These are phyloP conservation scores for Bruguiera gymnorhiza DNA, from an alignment of 345 rosid genomes.

Conservation along the genomic window DNA sequence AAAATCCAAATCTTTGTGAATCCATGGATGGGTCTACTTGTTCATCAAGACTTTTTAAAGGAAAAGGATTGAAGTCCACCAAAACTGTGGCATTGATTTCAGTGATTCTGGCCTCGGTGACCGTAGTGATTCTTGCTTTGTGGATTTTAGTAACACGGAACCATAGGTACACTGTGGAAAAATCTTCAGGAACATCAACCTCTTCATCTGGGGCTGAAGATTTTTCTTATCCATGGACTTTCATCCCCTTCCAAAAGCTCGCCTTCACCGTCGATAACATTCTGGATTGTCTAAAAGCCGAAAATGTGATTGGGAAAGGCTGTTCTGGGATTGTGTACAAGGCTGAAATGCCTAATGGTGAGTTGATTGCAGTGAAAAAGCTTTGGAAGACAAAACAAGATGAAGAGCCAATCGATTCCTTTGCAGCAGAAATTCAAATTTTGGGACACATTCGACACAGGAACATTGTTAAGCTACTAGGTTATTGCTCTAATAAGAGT, in stretches of 20 bases:
- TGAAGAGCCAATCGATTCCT: constrained; percentile 67
- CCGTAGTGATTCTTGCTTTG: constrained; percentile 52
- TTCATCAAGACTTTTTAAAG: constrained; percentile 44
- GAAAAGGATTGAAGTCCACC: constrained; percentile 54
- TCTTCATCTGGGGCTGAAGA: constrained; percentile 58
- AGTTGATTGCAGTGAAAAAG: constrained; percentile 77
- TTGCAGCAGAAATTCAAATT: constrained; percentile 89
- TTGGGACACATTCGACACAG: constrained; percentile 86
- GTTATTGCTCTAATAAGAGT: constrained; percentile 80
- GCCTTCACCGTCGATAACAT: constrained; percentile 69
- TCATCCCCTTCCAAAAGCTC: constrained; percentile 88
- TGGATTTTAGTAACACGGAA: constrained; percentile 65
- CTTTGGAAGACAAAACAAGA: constrained; percentile 71
- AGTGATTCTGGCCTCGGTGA: constrained; percentile 57
- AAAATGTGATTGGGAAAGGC: constrained; percentile 91
- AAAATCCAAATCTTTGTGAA: constrained; percentile 58
- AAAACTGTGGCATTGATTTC: constrained; percentile 65
- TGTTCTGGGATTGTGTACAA: constrained; percentile 88
- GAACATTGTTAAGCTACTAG: constrained; percentile 82
- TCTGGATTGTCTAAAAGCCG: constrained; percentile 66
- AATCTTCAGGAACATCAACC: constrained; percentile 40
- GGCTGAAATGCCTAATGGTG: constrained; percentile 83
- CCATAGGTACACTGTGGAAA: constrained; percentile 50
- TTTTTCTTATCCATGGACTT: constrained; percentile 93
- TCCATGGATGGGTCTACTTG: constrained; percentile 73